Percentiles rank a stretch among this genome's conserved stretches.
phyloP scores from a whole-genome alignment of 2,329 filamentous ascomycete genomes.

The Penicillium sp. region DNA sequence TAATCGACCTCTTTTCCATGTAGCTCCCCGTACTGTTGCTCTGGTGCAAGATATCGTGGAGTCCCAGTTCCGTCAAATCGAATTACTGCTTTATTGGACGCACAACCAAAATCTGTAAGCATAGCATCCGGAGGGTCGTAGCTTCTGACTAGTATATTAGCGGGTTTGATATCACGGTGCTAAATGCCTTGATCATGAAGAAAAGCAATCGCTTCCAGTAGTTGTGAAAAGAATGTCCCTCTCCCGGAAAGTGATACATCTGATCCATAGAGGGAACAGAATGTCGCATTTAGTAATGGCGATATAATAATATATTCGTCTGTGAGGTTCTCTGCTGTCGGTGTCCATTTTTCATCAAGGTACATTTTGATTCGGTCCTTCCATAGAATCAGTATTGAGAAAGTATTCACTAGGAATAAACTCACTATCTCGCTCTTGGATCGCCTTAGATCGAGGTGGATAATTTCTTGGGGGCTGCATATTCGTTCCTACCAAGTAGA shows the following conservation, averaged over 20 bases:
- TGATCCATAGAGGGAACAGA: neutral
- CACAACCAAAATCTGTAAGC: slow-evolving; percentile 8
- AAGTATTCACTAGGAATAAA: neutral
- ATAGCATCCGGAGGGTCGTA: slow-evolving; percentile 10
- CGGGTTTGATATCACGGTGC: slow-evolving; percentile 10
- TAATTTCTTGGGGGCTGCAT: neutral
- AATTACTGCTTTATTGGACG: neutral
- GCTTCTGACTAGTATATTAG: slow-evolving; percentile 8
- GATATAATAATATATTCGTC: slow-evolving; percentile 1
- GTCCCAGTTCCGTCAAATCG: neutral
- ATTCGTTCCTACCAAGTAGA: neutral
- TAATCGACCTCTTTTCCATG: neutral
- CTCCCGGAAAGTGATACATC: neutral
- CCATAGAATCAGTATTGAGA: neutral
- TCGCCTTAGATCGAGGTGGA: neutral
- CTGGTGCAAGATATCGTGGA: slow-evolving; percentile 1
- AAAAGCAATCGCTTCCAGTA: slow-evolving; percentile 3
- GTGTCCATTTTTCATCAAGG: neutral
- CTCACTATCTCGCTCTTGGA: neutral
- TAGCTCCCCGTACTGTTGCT: neutral
- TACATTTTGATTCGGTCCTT: neutral
- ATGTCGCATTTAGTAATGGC: neutral
- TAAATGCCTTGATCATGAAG: slow-evolving; percentile 2
- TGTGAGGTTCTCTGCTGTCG: neutral
- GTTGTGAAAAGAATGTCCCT: neutral